Evolutionary conservation across 2,329 filamentous ascomycete genomes (phyloP), one percentile per base, ranked within the genome.

Genomic region (Colletotrichum sojae): DNA sequence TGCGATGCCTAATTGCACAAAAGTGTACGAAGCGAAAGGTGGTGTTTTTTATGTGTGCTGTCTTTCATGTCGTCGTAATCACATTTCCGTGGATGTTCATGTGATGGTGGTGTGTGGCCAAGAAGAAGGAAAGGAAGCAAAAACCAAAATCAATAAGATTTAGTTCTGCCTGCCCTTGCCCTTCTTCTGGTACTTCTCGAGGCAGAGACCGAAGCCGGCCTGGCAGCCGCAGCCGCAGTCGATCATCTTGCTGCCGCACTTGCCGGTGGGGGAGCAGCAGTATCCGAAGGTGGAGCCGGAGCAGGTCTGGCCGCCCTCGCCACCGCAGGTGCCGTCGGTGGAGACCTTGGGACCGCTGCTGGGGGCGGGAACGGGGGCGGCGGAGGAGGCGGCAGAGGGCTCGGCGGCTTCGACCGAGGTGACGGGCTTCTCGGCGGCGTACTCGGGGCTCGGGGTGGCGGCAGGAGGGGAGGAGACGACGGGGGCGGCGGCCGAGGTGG

Each of bases 221-320:
- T 82, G 77, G 72, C 81, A 83, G 15, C 78, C 78, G 46, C 76
- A 77, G 12, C 75, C 75, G 71, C 82, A 83, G 67, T 81, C 77
- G 36, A 75, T 73, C 40, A 73, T 75, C 70, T 77, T 78, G 49
- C 73, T 75, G 6, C 80, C 80, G 63, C 84, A 86, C 73, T 76
- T 78, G 55, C 80, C 75, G 70, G 75, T 74, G 63, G 73, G 75
- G 16, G 81, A 83, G 76, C 83, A 86, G 76, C 84, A 84, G 64
- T 80, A 73, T 2, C 83, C 83, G 63, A 80, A 83, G 10, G 71
- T 56, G 68, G 79, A 82, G n/a, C 81, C 82, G 45, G 76, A 71
- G 70, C 83, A 84, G 27, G 81, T 84, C 69, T 78, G 78, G 18
- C 78, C 79, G 18, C 75, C 77, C 22, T 76, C 71, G 52, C 79